Percentiles rank a stretch among this genome's conserved stretches.
Conservation (phyloP, 2,329 filamentous ascomycete genomes). For the Xylaria sp. region DNA sequence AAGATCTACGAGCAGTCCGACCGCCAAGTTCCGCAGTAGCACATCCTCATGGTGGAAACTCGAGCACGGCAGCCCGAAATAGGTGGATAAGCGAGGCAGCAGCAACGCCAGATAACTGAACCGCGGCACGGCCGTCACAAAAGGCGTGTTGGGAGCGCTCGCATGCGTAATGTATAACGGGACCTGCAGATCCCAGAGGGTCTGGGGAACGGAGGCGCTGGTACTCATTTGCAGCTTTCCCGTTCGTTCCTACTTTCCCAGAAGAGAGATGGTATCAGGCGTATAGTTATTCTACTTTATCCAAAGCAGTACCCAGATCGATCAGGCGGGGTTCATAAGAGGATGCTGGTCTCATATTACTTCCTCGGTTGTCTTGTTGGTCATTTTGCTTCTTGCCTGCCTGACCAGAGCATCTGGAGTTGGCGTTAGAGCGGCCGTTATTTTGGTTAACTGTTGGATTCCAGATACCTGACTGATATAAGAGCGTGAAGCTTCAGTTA, state of each 20-base stretch:
- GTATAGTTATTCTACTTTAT: conserved; percentile 1
- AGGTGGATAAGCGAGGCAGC: conserved; percentile 64
- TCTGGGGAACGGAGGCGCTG: conserved; percentile 53
- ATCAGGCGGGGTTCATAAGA: conserved; percentile 17
- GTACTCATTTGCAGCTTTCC: conserved; percentile 30
- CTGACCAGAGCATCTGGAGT: conserved; percentile 2
- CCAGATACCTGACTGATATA: background rate
- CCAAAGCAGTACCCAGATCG: background rate
- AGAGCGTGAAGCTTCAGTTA: conserved; percentile 4
- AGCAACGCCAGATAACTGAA: conserved; percentile 70
- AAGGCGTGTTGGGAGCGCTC: conserved; percentile 59
- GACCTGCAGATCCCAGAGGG: conserved; percentile 66
- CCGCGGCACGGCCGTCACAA: conserved; percentile 65
- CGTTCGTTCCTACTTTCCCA: background rate
- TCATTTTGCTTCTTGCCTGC: conserved; percentile 32
- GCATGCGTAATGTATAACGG: conserved; percentile 66
- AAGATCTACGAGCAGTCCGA: conserved; percentile 61
- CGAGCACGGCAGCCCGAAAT: conserved; percentile 65
- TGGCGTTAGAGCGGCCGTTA: background rate
- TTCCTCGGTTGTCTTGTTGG: conserved; percentile 11
- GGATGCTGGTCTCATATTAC: conserved; percentile 30
- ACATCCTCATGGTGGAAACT: conserved; percentile 65
- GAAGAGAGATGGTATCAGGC: background rate
- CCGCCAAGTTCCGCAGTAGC: conserved; percentile 49
- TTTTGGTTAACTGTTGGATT: background rate